Percentiles rank a stretch among this genome's conserved stretches.
These are phyloP conservation scores for Tuber magnatum DNA, from an alignment of 495 filamentous ascomycete genomes.

Conservation along the genomic window DNA sequence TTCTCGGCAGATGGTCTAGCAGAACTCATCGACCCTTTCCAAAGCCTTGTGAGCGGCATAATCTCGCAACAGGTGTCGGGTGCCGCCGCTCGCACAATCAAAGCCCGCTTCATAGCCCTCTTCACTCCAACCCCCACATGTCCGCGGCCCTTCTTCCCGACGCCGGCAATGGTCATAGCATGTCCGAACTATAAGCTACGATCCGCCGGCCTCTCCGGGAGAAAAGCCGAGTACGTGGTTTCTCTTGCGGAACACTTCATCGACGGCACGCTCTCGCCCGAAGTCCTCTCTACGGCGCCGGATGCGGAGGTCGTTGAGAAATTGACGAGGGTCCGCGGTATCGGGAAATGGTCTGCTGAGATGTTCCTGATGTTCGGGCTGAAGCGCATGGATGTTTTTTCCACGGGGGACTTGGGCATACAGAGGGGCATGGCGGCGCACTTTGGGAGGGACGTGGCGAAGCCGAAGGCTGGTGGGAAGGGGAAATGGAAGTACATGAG, in stretches of 20 bases:
- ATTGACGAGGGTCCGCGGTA: conserved; percentile 74
- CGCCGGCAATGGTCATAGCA: conserved; percentile 60
- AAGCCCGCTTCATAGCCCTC: conserved; percentile 72
- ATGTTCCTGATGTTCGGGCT: conserved; percentile 94
- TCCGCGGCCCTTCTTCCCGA: conserved; percentile 55
- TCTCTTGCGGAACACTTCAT: conserved; percentile 77
- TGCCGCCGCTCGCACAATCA: conserved; percentile 80
- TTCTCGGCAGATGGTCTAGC: conserved; percentile 77
- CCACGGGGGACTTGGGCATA: conserved; percentile 84
- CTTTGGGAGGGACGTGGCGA: conserved; percentile 70
- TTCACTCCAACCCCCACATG: conserved; percentile 48
- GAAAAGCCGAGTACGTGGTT: conserved; percentile 90
- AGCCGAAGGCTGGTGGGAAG: conserved; percentile 69
- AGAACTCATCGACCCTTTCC: conserved; percentile 82
- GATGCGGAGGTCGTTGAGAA: conserved; percentile 80
- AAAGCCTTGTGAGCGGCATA: conserved; percentile 71
- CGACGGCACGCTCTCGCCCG: conserved; percentile 62
- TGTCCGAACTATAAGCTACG: conserved; percentile 59
- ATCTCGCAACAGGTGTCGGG: conserved; percentile 95
- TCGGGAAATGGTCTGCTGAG: conserved; percentile 88
- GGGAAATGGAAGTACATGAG: conserved; percentile 97
- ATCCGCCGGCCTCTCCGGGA: conserved; percentile 76
- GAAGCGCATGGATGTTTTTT: conserved; percentile 90
- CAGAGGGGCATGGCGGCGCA: conserved; percentile 91
- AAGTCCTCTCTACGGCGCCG: conserved; percentile 64